Percentiles rank a stretch among this genome's conserved stretches.
Evolutionary conservation across 2,329 filamentous ascomycete species (phyloP).

Genomic region (Colletotrichum musicola): DNA sequence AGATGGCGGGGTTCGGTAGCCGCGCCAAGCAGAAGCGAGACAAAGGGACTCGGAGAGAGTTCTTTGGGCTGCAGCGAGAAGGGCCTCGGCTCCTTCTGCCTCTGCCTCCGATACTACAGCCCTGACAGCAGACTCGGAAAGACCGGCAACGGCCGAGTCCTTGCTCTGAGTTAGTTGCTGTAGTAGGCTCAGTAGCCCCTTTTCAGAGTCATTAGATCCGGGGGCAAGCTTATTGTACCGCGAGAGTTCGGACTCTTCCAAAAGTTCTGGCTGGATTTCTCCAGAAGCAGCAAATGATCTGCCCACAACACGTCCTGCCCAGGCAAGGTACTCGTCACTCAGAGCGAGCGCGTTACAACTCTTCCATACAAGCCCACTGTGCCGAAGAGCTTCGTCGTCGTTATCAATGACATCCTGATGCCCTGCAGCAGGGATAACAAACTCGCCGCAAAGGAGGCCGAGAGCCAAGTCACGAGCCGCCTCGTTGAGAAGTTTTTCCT

Average conservation of each 20-base stretch:
- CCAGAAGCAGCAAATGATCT: constrained; percentile 85
- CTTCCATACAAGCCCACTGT: constrained; percentile 79
- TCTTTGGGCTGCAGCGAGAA: constrained; percentile 64
- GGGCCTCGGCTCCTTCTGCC: constrained; percentile 58
- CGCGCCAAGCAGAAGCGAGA: constrained; percentile 68
- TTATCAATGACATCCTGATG: constrained; percentile 74
- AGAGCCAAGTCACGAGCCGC: constrained; percentile 79
- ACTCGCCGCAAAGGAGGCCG: constrained; percentile 80
- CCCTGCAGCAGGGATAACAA: constrained; percentile 70
- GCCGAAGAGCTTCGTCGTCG: constrained; percentile 72
- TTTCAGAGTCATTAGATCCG: constrained; percentile 69
- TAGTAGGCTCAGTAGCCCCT: constrained; percentile 72
- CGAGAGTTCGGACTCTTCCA: constrained; percentile 70
- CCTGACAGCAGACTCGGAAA: constrained; percentile 72
- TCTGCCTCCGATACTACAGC: constrained; percentile 67
- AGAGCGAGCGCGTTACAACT: constrained; percentile 76
- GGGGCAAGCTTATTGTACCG: constrained; percentile 62
- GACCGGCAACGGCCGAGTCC: constrained; percentile 66
- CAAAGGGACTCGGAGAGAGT: constrained; percentile 65
- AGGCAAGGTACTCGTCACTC: constrained; percentile 79
- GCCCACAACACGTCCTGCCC: constrained; percentile 88
- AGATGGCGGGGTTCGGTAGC: constrained; percentile 67
- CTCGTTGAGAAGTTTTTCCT: constrained; percentile 74
- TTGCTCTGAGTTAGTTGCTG: constrained; percentile 71
- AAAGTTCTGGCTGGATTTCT: constrained; percentile 70